Evolutionary conservation across 2,329 filamentous ascomycete genomes (phyloP).

Genomic region (Albophoma yamanashiensis): DNA sequence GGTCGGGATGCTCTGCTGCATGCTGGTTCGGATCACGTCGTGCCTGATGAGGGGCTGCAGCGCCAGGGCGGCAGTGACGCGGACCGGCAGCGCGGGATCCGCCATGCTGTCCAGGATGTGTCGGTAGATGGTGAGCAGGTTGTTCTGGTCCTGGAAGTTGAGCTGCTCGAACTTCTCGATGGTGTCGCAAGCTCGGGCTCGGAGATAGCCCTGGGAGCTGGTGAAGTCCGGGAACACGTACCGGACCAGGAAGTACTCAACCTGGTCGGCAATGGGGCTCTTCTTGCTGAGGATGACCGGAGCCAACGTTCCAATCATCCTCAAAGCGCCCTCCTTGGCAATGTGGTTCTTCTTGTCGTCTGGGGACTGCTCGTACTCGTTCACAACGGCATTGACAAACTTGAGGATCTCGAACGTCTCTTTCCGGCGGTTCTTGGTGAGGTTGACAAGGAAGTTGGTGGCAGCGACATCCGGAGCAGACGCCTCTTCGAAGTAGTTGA

Average conservation of each 20-base stretch:
- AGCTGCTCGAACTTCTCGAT: conserved; percentile 97
- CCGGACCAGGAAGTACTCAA: conserved; percentile 96
- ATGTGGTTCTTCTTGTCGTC: conserved; percentile 88
- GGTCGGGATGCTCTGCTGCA: conserved; percentile 96
- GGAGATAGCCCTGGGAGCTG: conserved; percentile 82
- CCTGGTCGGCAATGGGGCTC: conserved; percentile 93
- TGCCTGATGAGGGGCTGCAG: conserved; percentile 93
- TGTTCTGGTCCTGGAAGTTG: conserved; percentile 93
- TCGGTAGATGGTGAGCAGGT: conserved; percentile 90
- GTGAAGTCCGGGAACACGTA: conserved; percentile 98
- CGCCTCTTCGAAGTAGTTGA: conserved; percentile 97
- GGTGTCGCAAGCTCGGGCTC: conserved; percentile 90
- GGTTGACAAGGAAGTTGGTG: conserved; percentile 88
- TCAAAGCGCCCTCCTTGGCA: conserved; percentile 89
- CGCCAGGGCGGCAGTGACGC: conserved; percentile 87
- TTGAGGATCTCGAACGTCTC: conserved; percentile 91
- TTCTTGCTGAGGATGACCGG: conserved; percentile 96
- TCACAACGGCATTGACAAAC: conserved; percentile 92
- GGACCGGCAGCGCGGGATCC: conserved; percentile 82
- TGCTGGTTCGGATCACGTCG: conserved; percentile 84
- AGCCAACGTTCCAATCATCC: conserved; percentile 94
- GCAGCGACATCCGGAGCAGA: conserved; percentile 91
- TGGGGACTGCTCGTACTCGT: conserved; percentile 74
- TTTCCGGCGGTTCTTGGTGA: conserved; percentile 90
- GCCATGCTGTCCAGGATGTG: conserved; percentile 97